Base-by-base conservation (phyloP, 805 yeast genomes). In the Yarrowia sp. region DNA sequence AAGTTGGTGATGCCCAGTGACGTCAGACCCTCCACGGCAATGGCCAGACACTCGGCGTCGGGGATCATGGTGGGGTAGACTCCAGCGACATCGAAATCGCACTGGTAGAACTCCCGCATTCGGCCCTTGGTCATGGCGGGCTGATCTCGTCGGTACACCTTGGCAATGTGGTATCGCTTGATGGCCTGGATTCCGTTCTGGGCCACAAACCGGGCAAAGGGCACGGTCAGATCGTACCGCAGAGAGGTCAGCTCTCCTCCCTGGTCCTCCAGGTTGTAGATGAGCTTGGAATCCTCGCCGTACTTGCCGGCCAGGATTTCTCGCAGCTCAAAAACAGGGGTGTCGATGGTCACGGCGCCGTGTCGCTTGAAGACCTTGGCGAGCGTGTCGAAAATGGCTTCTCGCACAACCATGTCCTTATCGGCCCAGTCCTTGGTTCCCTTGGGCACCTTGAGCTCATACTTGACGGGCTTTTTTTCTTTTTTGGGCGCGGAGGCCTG, bases 71-170 rank as follows among this genome's bases (percentile, higher is more conserved):
- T 72, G 72, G 95, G 99, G 75, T 89, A 93, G 65, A 76, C 77
- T 62, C 99, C 99, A 22, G 99, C 99, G 73, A 95, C 81, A 77
- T 95, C 99, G 72, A 95, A 90, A 79, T 95, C 99, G 81, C 99
- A 95, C 79, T 95, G 99, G 77, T 95, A 95, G 73, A 95, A 95
- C 78, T 95, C 99, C 83, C 99, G 89, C 99, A 95, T 95, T 78
- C 99, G 85, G 67, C 99, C 99, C 78, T 95, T 95, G 61, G 98
- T 93, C 99, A 95, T 95, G 9, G 99, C 99, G 5, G 99, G 99
- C 78, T 95, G 99, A 76, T 95, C 99, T 79, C 99, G 89, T 80
- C 99, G 87, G 79, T 95, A 95, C 64, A 95, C 99, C 77, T 95
- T 95, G 70, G 99, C 99, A 69, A 95, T 90, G 79, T 95, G 99